Conservation (phyloP, 139 green algal species). For the Ulvella scutata region DNA sequence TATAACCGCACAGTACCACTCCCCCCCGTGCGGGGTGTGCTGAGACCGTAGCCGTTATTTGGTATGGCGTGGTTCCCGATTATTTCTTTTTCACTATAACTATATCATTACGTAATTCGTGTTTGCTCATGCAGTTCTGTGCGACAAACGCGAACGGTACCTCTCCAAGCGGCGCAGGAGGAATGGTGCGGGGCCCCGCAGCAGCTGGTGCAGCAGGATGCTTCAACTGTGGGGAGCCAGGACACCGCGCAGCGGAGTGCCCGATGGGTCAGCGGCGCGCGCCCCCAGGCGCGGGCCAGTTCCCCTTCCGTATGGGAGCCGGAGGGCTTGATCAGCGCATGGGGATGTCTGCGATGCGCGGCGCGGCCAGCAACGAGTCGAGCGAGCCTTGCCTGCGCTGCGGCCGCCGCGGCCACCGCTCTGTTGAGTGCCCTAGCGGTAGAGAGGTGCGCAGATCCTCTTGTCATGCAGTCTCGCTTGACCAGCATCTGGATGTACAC, state of each 20-base stretch:
- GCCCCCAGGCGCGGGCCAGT: neutral
- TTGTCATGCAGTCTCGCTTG: neutral
- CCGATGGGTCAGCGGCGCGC: neutral
- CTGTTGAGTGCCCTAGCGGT: neutral
- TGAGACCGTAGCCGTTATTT: too few species aligned
- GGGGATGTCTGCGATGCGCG: neutral
- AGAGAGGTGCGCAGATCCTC: neutral
- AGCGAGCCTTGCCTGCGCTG: neutral
- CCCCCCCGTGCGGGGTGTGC: too few species aligned
- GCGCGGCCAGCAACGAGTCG: too few species aligned
- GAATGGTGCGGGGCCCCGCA: neutral
- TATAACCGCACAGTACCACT: too few species aligned
- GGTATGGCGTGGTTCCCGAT: too few species aligned
- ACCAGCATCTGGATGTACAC: neutral
- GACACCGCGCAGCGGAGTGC: neutral
- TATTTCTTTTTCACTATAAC: too few species aligned
- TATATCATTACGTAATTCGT: too few species aligned
- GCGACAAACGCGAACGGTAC: neutral
- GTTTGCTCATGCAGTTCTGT: neutral
- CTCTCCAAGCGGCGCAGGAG: neutral
- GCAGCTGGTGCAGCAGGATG: neutral
- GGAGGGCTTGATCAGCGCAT: neutral
- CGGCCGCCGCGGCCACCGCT: neutral
- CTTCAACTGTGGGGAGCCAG: conserved; percentile 1
- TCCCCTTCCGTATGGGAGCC: too few species aligned